Evolutionary conservation across 2,329 filamentous ascomycete species (phyloP).

Genomic region (Berkeleyomyces basicola): DNA sequence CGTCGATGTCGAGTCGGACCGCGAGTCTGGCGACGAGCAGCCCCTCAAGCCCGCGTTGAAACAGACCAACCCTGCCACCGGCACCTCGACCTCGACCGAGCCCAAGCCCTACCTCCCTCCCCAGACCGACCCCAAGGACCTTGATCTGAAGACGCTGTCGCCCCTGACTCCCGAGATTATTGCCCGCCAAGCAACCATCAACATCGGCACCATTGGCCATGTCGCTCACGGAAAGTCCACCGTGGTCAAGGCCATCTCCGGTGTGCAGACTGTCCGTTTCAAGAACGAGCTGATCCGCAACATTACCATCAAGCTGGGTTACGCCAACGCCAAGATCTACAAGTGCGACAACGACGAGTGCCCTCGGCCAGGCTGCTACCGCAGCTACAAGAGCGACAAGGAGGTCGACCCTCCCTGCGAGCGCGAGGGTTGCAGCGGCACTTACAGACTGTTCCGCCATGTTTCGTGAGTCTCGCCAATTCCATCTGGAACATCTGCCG

Average conservation of each 20-base stretch:
- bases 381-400: constrained; percentile 97
- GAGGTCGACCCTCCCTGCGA: constrained; percentile 95
- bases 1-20: constrained; percentile 41
- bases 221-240: constrained; percentile 98
- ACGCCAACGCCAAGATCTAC: constrained; percentile 99
- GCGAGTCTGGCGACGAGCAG: constrained; percentile 42
- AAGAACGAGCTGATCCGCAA: constrained; percentile 99
- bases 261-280: constrained; percentile 96
- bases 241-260: constrained; percentile 97
- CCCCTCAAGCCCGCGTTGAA: constrained; percentile 74
- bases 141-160: constrained; percentile 65
- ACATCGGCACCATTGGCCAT: constrained; percentile 96
- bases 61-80: constrained; percentile 31
- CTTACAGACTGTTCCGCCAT: constrained; percentile 75
- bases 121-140: constrained; percentile 80
- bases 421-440: constrained; percentile 76
- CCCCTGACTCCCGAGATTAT: constrained; percentile 95
- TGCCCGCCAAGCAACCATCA: constrained; percentile 93
- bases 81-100: constrained; percentile 32
- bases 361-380: constrained; percentile 86
- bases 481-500: too few relatives aligned
- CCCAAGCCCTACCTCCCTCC: constrained; percentile 48
- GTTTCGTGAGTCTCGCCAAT: constrained; percentile 55
- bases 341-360: constrained; percentile 88
- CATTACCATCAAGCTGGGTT: constrained; percentile 99